Evolutionary conservation across 305 asterid genomes (phyloP).

Genomic region (Fraxinus angustifolia): DNA sequence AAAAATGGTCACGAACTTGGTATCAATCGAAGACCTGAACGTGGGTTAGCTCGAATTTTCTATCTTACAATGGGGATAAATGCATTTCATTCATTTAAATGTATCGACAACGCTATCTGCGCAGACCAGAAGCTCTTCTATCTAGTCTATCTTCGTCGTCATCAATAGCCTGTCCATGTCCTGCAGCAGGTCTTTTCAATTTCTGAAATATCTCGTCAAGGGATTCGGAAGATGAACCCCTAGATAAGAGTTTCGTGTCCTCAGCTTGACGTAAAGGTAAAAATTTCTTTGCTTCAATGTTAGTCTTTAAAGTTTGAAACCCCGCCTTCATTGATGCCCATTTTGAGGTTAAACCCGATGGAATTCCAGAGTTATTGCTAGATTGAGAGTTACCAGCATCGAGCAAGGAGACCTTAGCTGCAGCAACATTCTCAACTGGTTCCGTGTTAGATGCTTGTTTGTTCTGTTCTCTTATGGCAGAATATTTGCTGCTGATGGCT

Average conservation of each 20-base stretch:
- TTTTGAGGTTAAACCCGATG: constrained; percentile 67
- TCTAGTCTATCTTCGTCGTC: constrained; percentile 44
- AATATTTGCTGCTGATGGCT: constrained; percentile 71
- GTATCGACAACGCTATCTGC: constrained; percentile 27
- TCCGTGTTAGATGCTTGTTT: constrained; percentile 38
- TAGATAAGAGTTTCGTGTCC: constrained; percentile 41
- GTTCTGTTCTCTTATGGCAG: constrained; percentile 70
- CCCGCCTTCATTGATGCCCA: constrained; percentile 97
- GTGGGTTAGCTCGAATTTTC: constrained; percentile 17
- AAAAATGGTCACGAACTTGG: constrained; percentile 19
- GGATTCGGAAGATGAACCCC: constrained; percentile 66
- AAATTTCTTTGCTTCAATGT: constrained; percentile 67
- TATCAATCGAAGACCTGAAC: constrained; percentile 19
- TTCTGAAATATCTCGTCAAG: constrained; percentile 87
- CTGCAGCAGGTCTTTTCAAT: constrained; percentile 58
- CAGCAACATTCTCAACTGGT: constrained; percentile 46
- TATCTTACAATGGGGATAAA: constrained; percentile 24
- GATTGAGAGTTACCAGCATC: constrained; percentile 40
- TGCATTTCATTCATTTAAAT: background rate
- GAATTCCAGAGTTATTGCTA: constrained; percentile 23
- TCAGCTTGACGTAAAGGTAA: constrained; percentile 61
- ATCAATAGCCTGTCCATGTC: constrained; percentile 25
- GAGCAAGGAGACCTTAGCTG: constrained; percentile 78
- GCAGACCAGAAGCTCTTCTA: constrained; percentile 26
- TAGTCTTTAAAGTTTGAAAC: constrained; percentile 64